Conservation (phyloP, 495 filamentous ascomycete species). For the Aspergillus ostianus region DNA sequence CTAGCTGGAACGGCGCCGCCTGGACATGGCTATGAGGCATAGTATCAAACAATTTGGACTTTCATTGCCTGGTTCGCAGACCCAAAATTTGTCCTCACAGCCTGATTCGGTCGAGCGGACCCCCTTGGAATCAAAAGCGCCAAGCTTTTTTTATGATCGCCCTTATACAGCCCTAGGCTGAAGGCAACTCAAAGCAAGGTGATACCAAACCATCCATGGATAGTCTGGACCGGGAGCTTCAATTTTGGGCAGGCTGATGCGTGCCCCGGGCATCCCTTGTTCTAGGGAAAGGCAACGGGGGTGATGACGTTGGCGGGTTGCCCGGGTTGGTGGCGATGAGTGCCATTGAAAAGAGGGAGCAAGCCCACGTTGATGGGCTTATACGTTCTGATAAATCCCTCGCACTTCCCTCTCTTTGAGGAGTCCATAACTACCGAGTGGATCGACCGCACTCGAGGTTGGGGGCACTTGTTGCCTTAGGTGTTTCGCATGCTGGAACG, state of each 20-base stretch:
- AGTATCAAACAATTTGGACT: background rate
- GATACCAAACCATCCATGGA: background rate
- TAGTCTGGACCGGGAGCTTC: background rate
- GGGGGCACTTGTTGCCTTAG: no score
- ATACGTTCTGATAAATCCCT: background rate
- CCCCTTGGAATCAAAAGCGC: background rate
- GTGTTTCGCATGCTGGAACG: background rate
- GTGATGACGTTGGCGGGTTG: background rate
- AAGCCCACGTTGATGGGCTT: background rate
- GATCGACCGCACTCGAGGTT: no score
- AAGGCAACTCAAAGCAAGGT: background rate
- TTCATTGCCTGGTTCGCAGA: background rate
- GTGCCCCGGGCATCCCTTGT: background rate
- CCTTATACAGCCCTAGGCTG: background rate
- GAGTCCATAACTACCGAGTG: background rate
- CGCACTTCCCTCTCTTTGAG: background rate
- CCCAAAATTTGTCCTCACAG: background rate
- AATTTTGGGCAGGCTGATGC: background rate
- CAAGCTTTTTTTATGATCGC: background rate
- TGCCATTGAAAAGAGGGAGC: background rate
- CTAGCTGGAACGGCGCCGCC: background rate
- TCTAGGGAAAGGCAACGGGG: background rate
- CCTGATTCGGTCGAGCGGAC: background rate
- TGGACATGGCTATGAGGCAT: background rate
- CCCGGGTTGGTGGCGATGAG: background rate